Evolutionary conservation across 495 filamentous ascomycete genomes (phyloP).

Genomic region (Chlorociboria aeruginascens): DNA sequence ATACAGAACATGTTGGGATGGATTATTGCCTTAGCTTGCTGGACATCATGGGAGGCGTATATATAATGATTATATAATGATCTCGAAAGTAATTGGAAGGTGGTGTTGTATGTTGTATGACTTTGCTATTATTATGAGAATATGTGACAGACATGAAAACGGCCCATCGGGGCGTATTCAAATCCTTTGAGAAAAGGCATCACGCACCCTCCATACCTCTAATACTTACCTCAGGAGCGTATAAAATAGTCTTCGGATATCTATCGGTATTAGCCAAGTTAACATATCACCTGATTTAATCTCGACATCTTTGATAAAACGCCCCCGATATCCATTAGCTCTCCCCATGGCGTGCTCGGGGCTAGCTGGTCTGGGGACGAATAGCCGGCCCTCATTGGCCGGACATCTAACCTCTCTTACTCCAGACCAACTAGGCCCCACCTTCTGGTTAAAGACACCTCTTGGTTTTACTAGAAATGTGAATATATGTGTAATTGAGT

Average conservation of each 20-base stretch:
- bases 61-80: slow-evolving; percentile 9
- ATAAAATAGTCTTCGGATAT: no score
- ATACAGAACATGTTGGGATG: no score
- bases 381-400: neutral
- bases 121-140: no score
- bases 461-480: neutral
- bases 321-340: neutral
- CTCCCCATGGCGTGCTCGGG: neutral
- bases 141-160: no score
- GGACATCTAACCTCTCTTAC: neutral
- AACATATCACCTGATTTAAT: no score
- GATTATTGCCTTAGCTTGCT: neutral
- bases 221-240: no score
- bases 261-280: no score
- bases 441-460: neutral
- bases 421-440: neutral
- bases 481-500: neutral
- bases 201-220: no score
- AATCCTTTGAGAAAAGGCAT: no score
- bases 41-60: neutral
- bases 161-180: no score
- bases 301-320: no score
- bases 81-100: neutral
- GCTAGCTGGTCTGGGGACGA: neutral
- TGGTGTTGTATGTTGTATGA: no score